Base-by-base conservation (phyloP, 208 protist genomes). In the Porcisia deanei region DNA sequence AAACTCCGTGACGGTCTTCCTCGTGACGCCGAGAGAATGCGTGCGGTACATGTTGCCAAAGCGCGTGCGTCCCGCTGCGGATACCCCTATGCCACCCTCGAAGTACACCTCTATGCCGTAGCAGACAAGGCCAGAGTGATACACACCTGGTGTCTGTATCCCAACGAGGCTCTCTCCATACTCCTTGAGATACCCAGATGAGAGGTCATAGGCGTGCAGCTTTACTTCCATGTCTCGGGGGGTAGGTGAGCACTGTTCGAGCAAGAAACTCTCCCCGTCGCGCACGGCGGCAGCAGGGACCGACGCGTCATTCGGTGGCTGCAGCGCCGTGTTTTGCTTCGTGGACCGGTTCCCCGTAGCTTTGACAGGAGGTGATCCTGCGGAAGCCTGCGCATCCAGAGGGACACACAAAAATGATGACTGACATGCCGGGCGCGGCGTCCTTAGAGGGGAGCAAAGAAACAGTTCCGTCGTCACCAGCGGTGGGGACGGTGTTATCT, bases 41-140 rank as follows among this genome's bases (percentile, higher is more conserved):
- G 69, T 84, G n/a, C 87, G 58, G 77, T 88, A 95, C 59, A 85
- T 81, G 59, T 73, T 71, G 12, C 96, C 97, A 81, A 98, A 98
- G 10, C 92, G 95, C 8, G 96, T 98, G 30, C 70, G 73, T 6
- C 93, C 90, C 41, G 87, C 75, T 10, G 61, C 55, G 12, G 79
- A 63, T 37, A 89, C 63, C 39, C 77, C 84, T 39, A 98, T 92
- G 63, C 94, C 95, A 61, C 97, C 97, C 73, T 97, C 97, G 77
- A 97, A 99, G 73, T 96, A 98, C 58, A 97, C 98, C 73, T 99
- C 97, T 43, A 87, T 78, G 3, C 91, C 95, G 80, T 96, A 98
- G n/a, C 92, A 94, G 6, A 98, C 94, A 10, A 99, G 81, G 18
- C 79, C 85, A 39, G 95, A 97, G 87, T 99, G 98, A 76, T 91